These are phyloP conservation scores for Ehretia macrophylla DNA, from an alignment of 257 asterid genomes.

Conservation along the genomic window DNA sequence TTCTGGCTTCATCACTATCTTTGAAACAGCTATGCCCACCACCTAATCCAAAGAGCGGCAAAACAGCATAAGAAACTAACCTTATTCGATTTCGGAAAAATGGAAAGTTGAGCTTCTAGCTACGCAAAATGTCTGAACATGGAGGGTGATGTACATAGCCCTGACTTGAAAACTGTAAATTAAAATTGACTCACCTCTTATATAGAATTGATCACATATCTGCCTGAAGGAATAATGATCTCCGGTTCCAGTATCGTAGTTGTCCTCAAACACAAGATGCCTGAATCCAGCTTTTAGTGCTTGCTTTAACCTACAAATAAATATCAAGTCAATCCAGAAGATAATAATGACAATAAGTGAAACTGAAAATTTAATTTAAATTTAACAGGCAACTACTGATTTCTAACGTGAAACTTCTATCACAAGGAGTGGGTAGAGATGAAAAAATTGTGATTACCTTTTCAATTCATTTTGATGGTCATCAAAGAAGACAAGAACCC, in stretches of 20 bases:
- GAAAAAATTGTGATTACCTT: slow-evolving; percentile 43
- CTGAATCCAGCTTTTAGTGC: slow-evolving; percentile 97
- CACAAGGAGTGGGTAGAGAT: not conserved
- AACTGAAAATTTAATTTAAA: not conserved
- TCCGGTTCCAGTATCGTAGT: slow-evolving; percentile 98
- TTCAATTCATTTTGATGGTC: slow-evolving; percentile 97
- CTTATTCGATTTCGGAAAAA: not conserved
- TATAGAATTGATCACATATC: slow-evolving; percentile 87
- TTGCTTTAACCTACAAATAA: slow-evolving; percentile 85
- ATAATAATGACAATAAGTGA: not conserved
- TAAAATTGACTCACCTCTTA: slow-evolving; percentile 55
- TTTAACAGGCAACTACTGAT: not conserved
- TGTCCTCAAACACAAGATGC: slow-evolving; percentile 96
- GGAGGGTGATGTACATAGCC: no score
- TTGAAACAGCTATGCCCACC: slow-evolving; percentile 97
- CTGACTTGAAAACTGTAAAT: slow-evolving; percentile 4
- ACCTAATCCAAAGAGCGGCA: slow-evolving; percentile 39
- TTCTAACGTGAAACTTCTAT: not conserved
- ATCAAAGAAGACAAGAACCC: slow-evolving; percentile 87
- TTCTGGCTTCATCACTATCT: slow-evolving; percentile 92
- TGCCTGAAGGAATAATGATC: slow-evolving; percentile 97
- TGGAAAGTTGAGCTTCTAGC: not conserved
- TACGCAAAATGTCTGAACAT: not conserved
- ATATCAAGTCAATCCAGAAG: slow-evolving; percentile 7
- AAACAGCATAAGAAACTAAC: not conserved